Conservation (phyloP, 2,329 filamentous ascomycete species). For the Sclerotinia minor region DNA sequence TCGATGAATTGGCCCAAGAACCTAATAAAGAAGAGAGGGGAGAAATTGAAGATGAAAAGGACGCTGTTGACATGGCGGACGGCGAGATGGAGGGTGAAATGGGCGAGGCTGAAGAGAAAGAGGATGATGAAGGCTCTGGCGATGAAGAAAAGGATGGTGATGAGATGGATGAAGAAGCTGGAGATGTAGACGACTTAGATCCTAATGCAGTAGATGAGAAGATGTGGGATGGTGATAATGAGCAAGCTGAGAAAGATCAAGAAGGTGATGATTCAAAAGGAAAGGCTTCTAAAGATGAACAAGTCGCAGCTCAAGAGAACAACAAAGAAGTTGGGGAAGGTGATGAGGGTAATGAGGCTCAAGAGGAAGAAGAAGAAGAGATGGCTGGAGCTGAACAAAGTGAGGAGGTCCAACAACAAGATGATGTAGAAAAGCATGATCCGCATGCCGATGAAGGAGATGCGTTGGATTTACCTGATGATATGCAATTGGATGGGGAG, state of each 20-base stretch:
- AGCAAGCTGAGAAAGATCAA: conserved; percentile 79
- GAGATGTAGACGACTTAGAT: conserved; percentile 87
- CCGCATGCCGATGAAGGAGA: conserved; percentile 66
- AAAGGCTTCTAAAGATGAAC: conserved; percentile 60
- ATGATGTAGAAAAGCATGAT: conserved; percentile 65
- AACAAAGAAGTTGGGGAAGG: conserved; percentile 59
- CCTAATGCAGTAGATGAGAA: conserved; percentile 93
- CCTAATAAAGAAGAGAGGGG: conserved; percentile 58
- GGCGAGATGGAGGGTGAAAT: conserved; percentile 88
- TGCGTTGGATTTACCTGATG: conserved; percentile 67
- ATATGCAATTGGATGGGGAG: conserved; percentile 67
- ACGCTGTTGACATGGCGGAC: conserved; percentile 88
- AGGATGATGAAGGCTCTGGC: conserved; percentile 62
- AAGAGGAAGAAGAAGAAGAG: conserved; percentile 46
- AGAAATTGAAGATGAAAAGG: conserved; percentile 76
- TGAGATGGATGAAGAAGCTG: conserved; percentile 87
- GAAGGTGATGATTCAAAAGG: conserved; percentile 72
- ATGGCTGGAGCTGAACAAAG: conserved; percentile 60
- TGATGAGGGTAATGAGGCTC: conserved; percentile 52
- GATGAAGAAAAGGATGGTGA: conserved; percentile 62
- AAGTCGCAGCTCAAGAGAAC: conserved; percentile 50
- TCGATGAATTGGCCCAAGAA: conserved; percentile 88
- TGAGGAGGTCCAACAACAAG: conserved; percentile 51
- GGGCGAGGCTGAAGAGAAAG: conserved; percentile 64
- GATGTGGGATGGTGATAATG: conserved; percentile 90